These are phyloP conservation scores for Ambispora gerdemannii DNA, from an alignment of 192 early-diverging fungal species.

Conservation along the genomic window DNA sequence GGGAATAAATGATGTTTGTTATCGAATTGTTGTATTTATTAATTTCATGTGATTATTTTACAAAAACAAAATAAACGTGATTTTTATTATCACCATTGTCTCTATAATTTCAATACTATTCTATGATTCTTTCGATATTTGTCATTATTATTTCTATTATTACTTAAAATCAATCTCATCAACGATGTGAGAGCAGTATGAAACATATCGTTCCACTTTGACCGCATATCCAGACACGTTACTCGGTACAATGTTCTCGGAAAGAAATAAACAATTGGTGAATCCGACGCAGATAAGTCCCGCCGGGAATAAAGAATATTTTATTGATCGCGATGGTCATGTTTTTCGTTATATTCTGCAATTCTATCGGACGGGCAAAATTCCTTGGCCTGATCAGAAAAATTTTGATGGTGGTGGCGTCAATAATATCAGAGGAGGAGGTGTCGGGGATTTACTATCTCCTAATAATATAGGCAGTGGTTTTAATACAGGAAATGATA, in stretches of 20 bases:
- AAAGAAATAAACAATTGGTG: neutral
- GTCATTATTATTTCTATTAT: neutral
- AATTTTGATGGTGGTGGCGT: too few relatives aligned
- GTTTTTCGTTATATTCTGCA: neutral
- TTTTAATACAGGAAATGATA: too few relatives aligned
- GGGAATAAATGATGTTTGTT: too few relatives aligned
- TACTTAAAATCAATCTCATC: neutral
- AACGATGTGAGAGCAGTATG: neutral
- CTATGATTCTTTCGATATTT: neutral
- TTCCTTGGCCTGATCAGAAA: neutral
- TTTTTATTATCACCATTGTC: neutral
- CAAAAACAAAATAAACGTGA: neutral
- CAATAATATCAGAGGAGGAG: too few relatives aligned
- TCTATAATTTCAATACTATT: neutral
- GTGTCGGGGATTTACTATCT: too few relatives aligned
- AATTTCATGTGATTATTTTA: neutral
- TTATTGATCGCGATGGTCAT: slow-evolving; percentile 11
- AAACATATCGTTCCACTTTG: slow-evolving; percentile 1
- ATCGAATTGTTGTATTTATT: too few relatives aligned
- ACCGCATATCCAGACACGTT: slow-evolving; percentile 1
- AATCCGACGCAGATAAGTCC: neutral
- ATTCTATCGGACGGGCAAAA: slow-evolving; percentile 2
- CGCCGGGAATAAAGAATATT: neutral
- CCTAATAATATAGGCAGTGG: too few relatives aligned
- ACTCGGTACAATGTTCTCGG: neutral